A percentile compares a stretch with the other conserved stretches of the same genome.
Conservation (phyloP, 2,329 filamentous ascomycete species). For the Aspergillus pseudoterreus region DNA sequence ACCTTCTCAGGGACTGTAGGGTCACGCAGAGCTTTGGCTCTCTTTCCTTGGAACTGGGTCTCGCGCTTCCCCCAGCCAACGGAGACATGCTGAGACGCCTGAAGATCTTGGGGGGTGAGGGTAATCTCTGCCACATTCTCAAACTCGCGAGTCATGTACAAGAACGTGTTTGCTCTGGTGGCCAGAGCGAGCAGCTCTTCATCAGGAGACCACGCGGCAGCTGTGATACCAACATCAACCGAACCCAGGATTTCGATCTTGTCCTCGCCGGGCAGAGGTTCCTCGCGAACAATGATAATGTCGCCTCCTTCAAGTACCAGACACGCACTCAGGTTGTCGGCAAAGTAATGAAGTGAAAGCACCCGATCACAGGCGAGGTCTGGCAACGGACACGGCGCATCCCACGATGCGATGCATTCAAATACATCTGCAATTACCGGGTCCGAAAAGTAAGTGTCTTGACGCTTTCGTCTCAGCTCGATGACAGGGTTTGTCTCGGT, state of each 20-base stretch:
- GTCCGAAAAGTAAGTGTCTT: constrained; percentile 36
- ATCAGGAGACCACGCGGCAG: constrained; percentile 90
- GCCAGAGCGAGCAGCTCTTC: constrained; percentile 84
- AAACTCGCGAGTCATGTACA: constrained; percentile 91
- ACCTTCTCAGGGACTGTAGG: constrained; percentile 92
- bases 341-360: constrained; percentile 77
- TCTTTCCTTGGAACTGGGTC: constrained; percentile 92
- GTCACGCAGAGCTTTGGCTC: constrained; percentile 80
- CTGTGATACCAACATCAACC: constrained; percentile 85
- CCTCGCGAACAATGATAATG: constrained; percentile 79
- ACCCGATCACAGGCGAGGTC: constrained; percentile 72
- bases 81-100: constrained; percentile 87
- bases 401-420: constrained; percentile 74
- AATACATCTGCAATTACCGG: constrained; percentile 39
- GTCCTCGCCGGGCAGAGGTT: constrained; percentile 62
- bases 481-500: constrained; percentile 66
- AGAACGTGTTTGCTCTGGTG: constrained; percentile 71
- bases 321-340: constrained; percentile 72
- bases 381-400: constrained; percentile 75
- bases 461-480: constrained; percentile 59
- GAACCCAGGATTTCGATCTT: constrained; percentile 94
- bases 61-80: constrained; percentile 98
- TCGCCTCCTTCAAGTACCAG: constrained; percentile 86
- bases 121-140: constrained; percentile 74
- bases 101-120: constrained; percentile 72